These are phyloP conservation scores for Pleurozium schreberi DNA, from an alignment of 225 moss, liverwort and hornwort genomes.

Conservation along the genomic window DNA sequence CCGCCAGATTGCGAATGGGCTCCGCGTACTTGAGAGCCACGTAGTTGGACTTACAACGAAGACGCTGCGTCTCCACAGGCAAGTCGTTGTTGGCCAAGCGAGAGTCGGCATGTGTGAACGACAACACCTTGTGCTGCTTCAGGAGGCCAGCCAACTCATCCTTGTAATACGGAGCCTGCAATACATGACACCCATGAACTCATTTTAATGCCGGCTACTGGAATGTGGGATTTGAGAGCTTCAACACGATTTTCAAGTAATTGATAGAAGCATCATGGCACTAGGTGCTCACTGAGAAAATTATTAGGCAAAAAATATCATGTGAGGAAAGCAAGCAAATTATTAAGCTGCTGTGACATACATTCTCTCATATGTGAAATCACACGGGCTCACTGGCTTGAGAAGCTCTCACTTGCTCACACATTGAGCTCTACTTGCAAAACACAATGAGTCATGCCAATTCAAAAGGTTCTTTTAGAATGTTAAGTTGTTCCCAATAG, in stretches of 20 bases:
- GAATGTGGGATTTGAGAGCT: not conserved
- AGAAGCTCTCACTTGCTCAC: not conserved
- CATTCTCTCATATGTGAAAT: not conserved
- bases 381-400: not conserved
- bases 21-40: slow-evolving; percentile 55
- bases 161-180: slow-evolving; percentile 66
- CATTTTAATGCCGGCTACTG: not conserved
- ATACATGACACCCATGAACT: not conserved
- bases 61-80: slow-evolving; percentile 58
- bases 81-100: slow-evolving; percentile 80
- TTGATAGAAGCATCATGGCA: too few species aligned
- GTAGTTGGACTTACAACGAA: slow-evolving; percentile 87
- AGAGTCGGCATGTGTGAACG: slow-evolving; percentile 81
- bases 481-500: not conserved
- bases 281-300: too few species aligned
- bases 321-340: not conserved
- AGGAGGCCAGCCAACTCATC: slow-evolving; percentile 44
- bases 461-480: not conserved
- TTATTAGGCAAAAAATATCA: not conserved
- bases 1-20: slow-evolving; percentile 49
- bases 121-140: slow-evolving; percentile 63
- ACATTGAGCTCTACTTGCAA: not conserved
- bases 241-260: too few species aligned
- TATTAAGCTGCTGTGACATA: too few species aligned
- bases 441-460: not conserved